These are phyloP conservation scores for Aspergillus aculeatinus DNA, from an alignment of 2,329 filamentous ascomycete genomes.

Conservation along the genomic window DNA sequence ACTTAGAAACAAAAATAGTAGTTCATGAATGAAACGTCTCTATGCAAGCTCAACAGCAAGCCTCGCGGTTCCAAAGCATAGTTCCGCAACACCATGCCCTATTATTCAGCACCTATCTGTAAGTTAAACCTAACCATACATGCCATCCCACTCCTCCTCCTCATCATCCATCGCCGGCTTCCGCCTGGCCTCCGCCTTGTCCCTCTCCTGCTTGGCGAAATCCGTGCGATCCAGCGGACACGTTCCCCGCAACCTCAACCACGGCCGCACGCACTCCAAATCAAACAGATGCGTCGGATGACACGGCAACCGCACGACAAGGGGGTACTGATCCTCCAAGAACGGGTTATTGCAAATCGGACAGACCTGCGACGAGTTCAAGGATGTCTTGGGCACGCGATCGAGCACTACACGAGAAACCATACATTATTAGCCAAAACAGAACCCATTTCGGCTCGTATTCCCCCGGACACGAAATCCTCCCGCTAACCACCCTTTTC, in stretches of 20 bases:
- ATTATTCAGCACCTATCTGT: too few species aligned
- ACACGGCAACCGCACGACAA: slow-evolving; percentile 63
- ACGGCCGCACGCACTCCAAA: slow-evolving; percentile 64
- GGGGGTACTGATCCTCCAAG: slow-evolving; percentile 62
- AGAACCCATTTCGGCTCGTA: neutral
- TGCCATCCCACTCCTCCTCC: slow-evolving; percentile 51
- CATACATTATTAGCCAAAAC: neutral
- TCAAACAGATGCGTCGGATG: slow-evolving; percentile 63
- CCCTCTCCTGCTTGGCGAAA: slow-evolving; percentile 56
- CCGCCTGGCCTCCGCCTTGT: slow-evolving; percentile 52
- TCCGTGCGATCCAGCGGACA: slow-evolving; percentile 63
- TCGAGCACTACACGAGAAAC: slow-evolving; percentile 50
- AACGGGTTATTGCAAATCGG: slow-evolving; percentile 63
- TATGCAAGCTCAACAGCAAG: neutral
- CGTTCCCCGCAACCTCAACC: slow-evolving; percentile 63
- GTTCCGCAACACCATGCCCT: neutral
- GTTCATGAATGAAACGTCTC: neutral
- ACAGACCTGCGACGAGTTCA: slow-evolving; percentile 55
- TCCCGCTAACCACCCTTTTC: neutral
- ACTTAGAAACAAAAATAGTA: neutral
- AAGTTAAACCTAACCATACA: slow-evolving; percentile 45
- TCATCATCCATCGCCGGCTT: slow-evolving; percentile 44
- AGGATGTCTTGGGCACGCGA: slow-evolving; percentile 55
- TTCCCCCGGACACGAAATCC: too few species aligned
- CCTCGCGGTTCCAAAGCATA: too few species aligned